Conservation (phyloP, 352 stramenopile genomes). For the Phytopythium montanum region DNA sequence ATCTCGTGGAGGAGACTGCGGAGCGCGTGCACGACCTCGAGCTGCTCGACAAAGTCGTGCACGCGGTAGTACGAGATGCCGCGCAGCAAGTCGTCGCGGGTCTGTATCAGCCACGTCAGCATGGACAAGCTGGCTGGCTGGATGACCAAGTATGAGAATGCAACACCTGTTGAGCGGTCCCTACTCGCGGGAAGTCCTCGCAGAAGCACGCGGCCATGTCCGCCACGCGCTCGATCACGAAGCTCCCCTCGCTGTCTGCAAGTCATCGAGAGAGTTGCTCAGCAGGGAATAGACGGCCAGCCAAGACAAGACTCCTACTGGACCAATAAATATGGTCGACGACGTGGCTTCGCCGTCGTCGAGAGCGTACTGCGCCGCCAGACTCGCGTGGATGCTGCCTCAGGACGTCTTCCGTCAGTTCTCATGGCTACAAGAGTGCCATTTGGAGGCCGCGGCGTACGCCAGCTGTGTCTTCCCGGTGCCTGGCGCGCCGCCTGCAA, state of each 20-base stretch:
- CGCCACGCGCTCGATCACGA: conserved; percentile 83
- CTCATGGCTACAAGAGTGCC: background rate
- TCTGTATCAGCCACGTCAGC: conserved; percentile 17
- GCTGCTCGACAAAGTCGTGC: conserved; percentile 88
- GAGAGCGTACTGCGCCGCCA: conserved; percentile 47
- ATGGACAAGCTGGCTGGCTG: background rate
- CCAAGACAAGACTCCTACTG: background rate
- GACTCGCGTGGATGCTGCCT: conserved; percentile 60
- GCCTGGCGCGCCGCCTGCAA: conserved; percentile 54
- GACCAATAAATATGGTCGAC: conserved; percentile 66
- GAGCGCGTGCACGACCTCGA: conserved; percentile 82
- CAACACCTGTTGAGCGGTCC: conserved; percentile 5
- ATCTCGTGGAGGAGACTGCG: conserved; percentile 40
- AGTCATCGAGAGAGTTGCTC: background rate
- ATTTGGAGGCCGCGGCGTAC: conserved; percentile 18
- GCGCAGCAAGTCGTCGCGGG: conserved; percentile 77
- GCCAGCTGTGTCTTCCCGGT: conserved; percentile 77
- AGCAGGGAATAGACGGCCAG: background rate
- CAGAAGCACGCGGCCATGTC: conserved; percentile 82
- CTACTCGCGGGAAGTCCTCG: conserved; percentile 52
- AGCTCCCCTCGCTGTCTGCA: conserved; percentile 91
- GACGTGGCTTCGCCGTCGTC: conserved; percentile 12
- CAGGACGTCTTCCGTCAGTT: background rate
- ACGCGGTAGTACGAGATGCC: conserved; percentile 75
- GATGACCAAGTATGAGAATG: background rate